phyloP scores from a whole-genome alignment of 257 asterid genomes.

The Euphrasia confusa region DNA sequence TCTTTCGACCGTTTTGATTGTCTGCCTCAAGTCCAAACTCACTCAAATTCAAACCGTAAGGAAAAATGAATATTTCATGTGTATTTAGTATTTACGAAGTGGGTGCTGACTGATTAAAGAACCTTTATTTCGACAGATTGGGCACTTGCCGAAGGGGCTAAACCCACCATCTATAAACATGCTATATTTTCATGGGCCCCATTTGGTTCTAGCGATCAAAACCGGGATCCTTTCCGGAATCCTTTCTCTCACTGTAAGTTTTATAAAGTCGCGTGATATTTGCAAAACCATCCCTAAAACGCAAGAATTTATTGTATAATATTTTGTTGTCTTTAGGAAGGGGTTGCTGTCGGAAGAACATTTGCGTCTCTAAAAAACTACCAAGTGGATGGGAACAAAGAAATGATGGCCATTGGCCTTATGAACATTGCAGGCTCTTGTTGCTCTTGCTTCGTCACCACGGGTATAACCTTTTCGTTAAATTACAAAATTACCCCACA shows the following conservation, averaged over 20 bases:
- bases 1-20: slow-evolving; percentile 59
- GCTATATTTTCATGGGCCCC: slow-evolving; percentile 54
- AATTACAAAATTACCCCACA: not conserved
- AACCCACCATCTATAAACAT: slow-evolving; percentile 77
- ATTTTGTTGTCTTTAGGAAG: slow-evolving; percentile 44
- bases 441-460: slow-evolving; percentile 78
- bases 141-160: slow-evolving; percentile 73
- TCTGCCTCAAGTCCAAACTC: slow-evolving; percentile 51
- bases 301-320: not conserved
- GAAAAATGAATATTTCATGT: slow-evolving; percentile 7
- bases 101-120: slow-evolving; percentile 4
- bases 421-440: slow-evolving; percentile 94
- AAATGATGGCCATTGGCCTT: slow-evolving; percentile 93
- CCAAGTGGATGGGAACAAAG: slow-evolving; percentile 96
- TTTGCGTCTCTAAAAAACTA: slow-evolving; percentile 75
- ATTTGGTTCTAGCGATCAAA: slow-evolving; percentile 61
- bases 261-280: not conserved
- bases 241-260: slow-evolving; percentile 77
- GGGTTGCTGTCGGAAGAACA: slow-evolving; percentile 93
- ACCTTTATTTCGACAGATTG: slow-evolving; percentile 50
- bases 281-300: not conserved
- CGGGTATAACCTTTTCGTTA: slow-evolving; percentile 38
- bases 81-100: not conserved
- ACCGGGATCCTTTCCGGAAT: slow-evolving; percentile 79
- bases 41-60: slow-evolving; percentile 62